A percentile compares a stretch with the other conserved stretches of the same genome.
phyloP scores from a whole-genome alignment of 1,139 yeast species.

The Geotrichum klebahnii region DNA sequence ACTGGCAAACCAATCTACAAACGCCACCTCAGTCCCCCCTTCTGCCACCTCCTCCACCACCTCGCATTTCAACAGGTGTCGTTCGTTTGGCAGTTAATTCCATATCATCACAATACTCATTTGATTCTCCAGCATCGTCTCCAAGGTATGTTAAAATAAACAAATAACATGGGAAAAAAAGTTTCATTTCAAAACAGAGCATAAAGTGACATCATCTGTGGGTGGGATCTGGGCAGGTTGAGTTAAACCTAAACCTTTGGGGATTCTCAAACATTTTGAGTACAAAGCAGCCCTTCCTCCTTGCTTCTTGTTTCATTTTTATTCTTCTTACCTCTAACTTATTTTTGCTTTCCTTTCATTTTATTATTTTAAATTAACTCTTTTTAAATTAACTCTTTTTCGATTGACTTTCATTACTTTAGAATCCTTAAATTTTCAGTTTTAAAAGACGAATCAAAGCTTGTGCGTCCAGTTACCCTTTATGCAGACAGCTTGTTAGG shows the following conservation, averaged over 20 bases:
- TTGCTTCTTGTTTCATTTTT: neutral
- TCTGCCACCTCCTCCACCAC: neutral
- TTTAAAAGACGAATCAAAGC: neutral
- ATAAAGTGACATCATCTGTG: neutral
- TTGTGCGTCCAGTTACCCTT: neutral
- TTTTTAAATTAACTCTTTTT: no score
- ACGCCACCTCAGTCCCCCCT: neutral
- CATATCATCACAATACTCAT: no score
- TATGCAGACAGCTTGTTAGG: neutral
- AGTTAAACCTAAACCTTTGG: neutral
- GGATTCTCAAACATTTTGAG: neutral
- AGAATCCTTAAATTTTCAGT: neutral
- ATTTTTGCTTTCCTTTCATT: neutral
- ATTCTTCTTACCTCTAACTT: no score
- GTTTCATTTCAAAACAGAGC: no score
- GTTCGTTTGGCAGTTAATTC: neutral
- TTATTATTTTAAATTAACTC: no score
- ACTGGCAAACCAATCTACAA: neutral
- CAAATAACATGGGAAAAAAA: neutral
- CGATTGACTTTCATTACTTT: no score
- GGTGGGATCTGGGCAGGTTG: neutral
- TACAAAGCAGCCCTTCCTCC: no score
- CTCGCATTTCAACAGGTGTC: slow-evolving; percentile 4
- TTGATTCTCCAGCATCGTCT: no score
- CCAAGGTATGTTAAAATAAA: neutral